Conservation (phyloP, 1,139 yeast species). For the Geotrichum macrosporum region DNA sequence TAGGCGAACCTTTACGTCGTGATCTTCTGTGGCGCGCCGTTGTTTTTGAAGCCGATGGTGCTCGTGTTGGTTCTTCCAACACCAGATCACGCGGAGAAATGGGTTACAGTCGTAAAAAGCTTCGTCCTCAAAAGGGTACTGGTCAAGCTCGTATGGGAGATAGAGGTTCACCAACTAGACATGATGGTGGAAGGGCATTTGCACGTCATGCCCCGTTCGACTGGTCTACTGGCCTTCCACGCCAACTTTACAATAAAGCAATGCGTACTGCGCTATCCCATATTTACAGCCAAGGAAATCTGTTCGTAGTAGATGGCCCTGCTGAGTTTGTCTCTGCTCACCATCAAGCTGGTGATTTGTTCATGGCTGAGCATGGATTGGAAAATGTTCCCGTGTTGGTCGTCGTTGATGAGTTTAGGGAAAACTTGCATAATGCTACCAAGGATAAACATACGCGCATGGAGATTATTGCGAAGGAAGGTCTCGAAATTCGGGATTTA, state of each 20-base stretch:
- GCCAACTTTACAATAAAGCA: conserved; percentile 69
- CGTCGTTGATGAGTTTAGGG: conserved; percentile 52
- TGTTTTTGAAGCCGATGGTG: conserved; percentile 82
- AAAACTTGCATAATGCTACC: conserved; percentile 51
- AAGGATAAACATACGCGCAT: conserved; percentile 50
- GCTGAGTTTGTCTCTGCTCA: conserved; percentile 50
- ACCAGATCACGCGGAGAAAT: conserved; percentile 83
- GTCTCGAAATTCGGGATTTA: conserved; percentile 77
- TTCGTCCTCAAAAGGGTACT: conserved; percentile 86
- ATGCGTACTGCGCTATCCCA: conserved; percentile 76
- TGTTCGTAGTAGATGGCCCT: conserved; percentile 62
- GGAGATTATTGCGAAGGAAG: conserved; percentile 69
- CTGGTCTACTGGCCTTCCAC: conserved; percentile 77
- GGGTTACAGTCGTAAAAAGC: conserved; percentile 78
- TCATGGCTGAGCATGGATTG: conserved; percentile 43
- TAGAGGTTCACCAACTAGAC: conserved; percentile 87
- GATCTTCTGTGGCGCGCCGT: conserved; percentile 94
- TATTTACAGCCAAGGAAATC: conserved; percentile 68
- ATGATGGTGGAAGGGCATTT: conserved; percentile 85
- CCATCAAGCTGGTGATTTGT: conserved; percentile 52
- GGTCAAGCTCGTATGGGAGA: conserved; percentile 97
- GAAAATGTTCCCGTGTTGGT: conserved; percentile 59
- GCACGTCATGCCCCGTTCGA: conserved; percentile 88
- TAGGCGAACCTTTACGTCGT: conserved; percentile 76
- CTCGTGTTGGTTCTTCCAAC: conserved; percentile 83